A percentile compares a stretch with the other conserved stretches of the same genome.
phyloP scores from a whole-genome alignment of 140 eudicot species.

The Erigeron philadelphicus region DNA sequence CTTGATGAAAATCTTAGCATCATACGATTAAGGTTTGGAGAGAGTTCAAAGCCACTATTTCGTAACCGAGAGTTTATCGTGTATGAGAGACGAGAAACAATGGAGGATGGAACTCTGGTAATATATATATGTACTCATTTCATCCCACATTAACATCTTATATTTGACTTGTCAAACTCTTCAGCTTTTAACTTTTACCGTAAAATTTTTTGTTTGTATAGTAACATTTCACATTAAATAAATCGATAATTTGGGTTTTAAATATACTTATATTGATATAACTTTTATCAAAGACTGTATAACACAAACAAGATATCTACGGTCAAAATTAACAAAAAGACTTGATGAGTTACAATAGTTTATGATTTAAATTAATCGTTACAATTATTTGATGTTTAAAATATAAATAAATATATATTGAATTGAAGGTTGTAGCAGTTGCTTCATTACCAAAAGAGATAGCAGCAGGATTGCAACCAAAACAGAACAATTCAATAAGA shows the following conservation, averaged over 20 bases:
- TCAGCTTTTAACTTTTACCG: too few relatives aligned
- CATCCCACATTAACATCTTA: too few relatives aligned
- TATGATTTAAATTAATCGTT: not conserved
- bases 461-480: slow-evolving; percentile 89
- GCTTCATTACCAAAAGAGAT: slow-evolving; percentile 95
- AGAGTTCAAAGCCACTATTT: slow-evolving; percentile 70
- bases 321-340: too few relatives aligned
- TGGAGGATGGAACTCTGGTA: slow-evolving; percentile 97
- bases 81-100: slow-evolving; percentile 82
- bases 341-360: not conserved
- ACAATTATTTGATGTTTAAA: not conserved
- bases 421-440: slow-evolving; percentile 81
- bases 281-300: too few relatives aligned
- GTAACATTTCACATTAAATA: too few relatives aligned
- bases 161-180: not conserved
- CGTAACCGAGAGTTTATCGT: slow-evolving; percentile 84
- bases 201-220: too few relatives aligned
- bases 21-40: slow-evolving; percentile 67
- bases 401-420: too few relatives aligned
- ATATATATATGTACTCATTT: not conserved
- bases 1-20: slow-evolving; percentile 81
- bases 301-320: too few relatives aligned
- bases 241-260: too few relatives aligned
- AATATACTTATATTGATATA: too few relatives aligned
- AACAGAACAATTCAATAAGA: slow-evolving; percentile 73